These are phyloP conservation scores for Micractinium conductrix DNA, from an alignment of 139 green algal genomes.

Conservation along the genomic window DNA sequence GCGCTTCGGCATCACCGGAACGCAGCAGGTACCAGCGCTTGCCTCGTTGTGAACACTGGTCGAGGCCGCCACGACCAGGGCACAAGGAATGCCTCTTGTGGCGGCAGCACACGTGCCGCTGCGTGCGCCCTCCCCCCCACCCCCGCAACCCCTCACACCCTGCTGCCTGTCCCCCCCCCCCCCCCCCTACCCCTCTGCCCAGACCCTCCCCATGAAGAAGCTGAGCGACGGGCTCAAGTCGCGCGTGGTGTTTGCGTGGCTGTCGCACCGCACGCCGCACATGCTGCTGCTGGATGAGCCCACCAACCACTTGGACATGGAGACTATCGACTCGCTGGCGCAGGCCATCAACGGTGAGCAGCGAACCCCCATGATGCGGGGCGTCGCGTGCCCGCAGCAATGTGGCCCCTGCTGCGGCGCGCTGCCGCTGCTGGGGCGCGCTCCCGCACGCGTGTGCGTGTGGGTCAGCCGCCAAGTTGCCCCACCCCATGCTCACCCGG, in stretches of 20 bases:
- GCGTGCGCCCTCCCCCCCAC: too few species aligned
- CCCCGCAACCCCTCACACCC: too few species aligned
- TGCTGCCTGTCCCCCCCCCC: too few species aligned
- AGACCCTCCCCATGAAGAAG: conserved; percentile 83
- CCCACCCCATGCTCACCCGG: neutral
- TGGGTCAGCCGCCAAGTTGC: neutral
- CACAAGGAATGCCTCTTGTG: too few species aligned
- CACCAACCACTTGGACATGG: conserved; percentile 96
- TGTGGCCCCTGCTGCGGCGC: too few species aligned
- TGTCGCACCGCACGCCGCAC: conserved; percentile 85
- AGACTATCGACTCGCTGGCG: conserved; percentile 96
- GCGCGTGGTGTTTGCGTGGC: conserved; percentile 93
- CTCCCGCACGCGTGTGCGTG: too few species aligned
- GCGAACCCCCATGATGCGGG: neutral
- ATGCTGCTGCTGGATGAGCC: conserved; percentile 93
- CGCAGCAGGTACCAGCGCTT: conserved; percentile 75
- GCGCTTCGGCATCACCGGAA: conserved; percentile 82
- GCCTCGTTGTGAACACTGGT: too few species aligned
- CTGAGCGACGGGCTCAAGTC: conserved; percentile 93
- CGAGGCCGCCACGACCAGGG: too few species aligned
- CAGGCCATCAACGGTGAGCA: conserved; percentile 82
- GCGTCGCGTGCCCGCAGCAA: too few species aligned
- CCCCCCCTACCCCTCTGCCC: neutral
- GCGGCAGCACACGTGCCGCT: too few species aligned
- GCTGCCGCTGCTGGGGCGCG: too few species aligned